phyloP scores from a whole-genome alignment of 2,329 filamentous ascomycete genomes.

The Phaeosphaeriaceae sp. region DNA sequence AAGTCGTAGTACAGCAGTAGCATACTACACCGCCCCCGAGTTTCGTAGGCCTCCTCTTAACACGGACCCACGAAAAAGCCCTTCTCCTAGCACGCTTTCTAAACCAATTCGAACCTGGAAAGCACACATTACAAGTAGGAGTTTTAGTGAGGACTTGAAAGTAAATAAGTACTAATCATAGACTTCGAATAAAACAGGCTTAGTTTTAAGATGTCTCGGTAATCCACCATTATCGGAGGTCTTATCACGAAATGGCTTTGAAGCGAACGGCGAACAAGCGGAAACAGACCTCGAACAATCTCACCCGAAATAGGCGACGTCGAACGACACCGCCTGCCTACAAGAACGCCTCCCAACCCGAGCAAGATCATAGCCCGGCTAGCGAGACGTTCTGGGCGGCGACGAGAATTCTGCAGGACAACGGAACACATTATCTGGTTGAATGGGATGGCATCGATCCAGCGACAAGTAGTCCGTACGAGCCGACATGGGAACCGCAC shows the following conservation, averaged over 20 bases:
- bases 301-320: slow-evolving; percentile 5
- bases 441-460: slow-evolving; percentile 8
- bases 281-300: slow-evolving; percentile 6
- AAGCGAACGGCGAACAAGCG: slow-evolving; percentile 8
- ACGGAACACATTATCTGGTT: slow-evolving; percentile 7
- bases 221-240: too few relatives aligned
- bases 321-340: slow-evolving; percentile 1
- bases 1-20: too few relatives aligned
- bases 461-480: slow-evolving; percentile 5
- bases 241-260: slow-evolving; percentile 2
- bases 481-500: slow-evolving; percentile 10
- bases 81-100: too few relatives aligned
- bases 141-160: too few relatives aligned
- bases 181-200: too few relatives aligned
- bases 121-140: too few relatives aligned
- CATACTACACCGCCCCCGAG: too few relatives aligned
- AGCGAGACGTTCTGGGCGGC: slow-evolving; percentile 8
- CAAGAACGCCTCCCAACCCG: slow-evolving; percentile 2
- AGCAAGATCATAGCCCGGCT: slow-evolving; percentile 1
- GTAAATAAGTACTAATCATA: too few relatives aligned
- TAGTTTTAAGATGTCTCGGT: too few relatives aligned
- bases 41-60: too few relatives aligned
- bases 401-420: slow-evolving; percentile 9
- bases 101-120: too few relatives aligned
- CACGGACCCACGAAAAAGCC: too few relatives aligned